phyloP scores from a whole-genome alignment of 768 basidiomycete genomes.

The Mycena leptocephala region DNA sequence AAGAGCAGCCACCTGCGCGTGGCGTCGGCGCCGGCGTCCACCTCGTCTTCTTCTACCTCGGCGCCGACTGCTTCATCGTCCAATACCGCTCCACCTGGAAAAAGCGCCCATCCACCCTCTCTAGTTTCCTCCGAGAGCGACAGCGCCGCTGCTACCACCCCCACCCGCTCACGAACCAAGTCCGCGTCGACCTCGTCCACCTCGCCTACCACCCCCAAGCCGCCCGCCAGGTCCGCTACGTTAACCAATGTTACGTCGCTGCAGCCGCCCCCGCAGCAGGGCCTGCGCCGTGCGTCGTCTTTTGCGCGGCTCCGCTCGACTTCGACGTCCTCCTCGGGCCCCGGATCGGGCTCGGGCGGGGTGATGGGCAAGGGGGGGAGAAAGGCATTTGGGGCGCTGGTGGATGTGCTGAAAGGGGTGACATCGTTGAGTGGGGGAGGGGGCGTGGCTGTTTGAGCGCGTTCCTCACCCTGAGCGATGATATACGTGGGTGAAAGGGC shows the following conservation, averaged over 20 bases:
- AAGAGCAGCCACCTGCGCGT: not conserved
- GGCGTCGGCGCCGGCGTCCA: constrained; percentile 14
- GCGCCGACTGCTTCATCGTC: not conserved
- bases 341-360: too few relatives aligned
- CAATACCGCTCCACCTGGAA: too few relatives aligned
- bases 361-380: constrained; percentile 17
- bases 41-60: not conserved
- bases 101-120: too few relatives aligned
- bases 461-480: too few relatives aligned
- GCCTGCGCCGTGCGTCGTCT: constrained; percentile 18
- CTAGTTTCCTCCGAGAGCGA: not conserved
- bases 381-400: constrained; percentile 33
- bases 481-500: not conserved
- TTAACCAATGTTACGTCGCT: not conserved
- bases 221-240: not conserved
- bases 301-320: constrained; percentile 26
- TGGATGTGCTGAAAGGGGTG: constrained; percentile 36
- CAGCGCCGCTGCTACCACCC: not conserved
- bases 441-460: not conserved
- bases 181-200: not conserved
- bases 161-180: not conserved
- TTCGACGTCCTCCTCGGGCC: constrained; percentile 17
- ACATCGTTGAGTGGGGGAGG: constrained; percentile 27
- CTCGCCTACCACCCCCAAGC: too few relatives aligned
- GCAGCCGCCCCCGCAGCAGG: not conserved